phyloP scores from a whole-genome alignment of 768 basidiomycete genomes.

The Chalciporus pseudorubinellus region DNA sequence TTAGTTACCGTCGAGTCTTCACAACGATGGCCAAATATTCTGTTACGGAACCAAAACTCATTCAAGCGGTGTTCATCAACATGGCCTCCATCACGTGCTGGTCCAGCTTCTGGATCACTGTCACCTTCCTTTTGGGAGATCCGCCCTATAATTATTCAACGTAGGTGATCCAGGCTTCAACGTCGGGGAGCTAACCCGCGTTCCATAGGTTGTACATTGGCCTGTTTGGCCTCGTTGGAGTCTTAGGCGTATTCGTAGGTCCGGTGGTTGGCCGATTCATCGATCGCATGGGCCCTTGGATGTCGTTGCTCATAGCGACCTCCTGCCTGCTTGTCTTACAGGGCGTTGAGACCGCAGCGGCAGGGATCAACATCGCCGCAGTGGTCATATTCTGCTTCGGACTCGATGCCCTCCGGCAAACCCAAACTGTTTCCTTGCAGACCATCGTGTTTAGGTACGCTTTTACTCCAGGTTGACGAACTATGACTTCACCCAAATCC shows the following conservation, averaged over 20 bases:
- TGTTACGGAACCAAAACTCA: slow-evolving; percentile 40
- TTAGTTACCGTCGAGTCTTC: slow-evolving; percentile 36
- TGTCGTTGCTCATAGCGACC: slow-evolving; percentile 35
- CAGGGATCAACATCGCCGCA: slow-evolving; percentile 35
- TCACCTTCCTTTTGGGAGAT: slow-evolving; percentile 43
- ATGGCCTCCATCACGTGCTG: slow-evolving; percentile 27
- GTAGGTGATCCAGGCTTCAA: slow-evolving; percentile 12
- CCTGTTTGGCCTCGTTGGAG: slow-evolving; percentile 48
- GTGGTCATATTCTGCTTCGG: slow-evolving; percentile 39
- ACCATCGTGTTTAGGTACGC: slow-evolving; percentile 22
- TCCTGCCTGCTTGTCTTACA: slow-evolving; percentile 26
- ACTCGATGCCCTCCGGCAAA: slow-evolving; percentile 37
- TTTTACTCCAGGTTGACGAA: neutral
- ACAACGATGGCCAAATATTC: slow-evolving; percentile 40
- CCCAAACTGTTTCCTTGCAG: slow-evolving; percentile 36
- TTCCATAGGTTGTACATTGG: slow-evolving; percentile 35
- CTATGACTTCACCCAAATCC: neutral
- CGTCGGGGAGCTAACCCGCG: neutral
- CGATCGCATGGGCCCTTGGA: slow-evolving; percentile 39
- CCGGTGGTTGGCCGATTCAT: slow-evolving; percentile 21
- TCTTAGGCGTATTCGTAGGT: slow-evolving; percentile 32
- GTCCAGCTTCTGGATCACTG: slow-evolving; percentile 35
- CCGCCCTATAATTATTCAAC: slow-evolving; percentile 37
- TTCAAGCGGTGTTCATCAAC: slow-evolving; percentile 30
- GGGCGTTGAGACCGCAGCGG: slow-evolving; percentile 37